A percentile compares a stretch with the other conserved stretches of the same genome.
Evolutionary conservation across 2,329 filamentous ascomycete species (phyloP).

Genomic region (Colletotrichum liriopes): DNA sequence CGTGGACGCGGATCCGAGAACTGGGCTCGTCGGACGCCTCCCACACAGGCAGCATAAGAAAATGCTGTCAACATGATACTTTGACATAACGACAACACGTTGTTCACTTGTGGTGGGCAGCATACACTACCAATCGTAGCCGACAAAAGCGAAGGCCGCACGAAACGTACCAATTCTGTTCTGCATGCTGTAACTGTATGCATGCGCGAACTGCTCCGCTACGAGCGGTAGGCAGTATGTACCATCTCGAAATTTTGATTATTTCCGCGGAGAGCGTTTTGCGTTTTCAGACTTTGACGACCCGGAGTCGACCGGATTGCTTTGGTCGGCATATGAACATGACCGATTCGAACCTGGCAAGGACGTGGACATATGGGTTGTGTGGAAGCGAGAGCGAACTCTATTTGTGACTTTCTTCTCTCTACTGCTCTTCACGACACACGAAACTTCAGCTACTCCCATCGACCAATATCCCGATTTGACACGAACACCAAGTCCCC

Average conservation of each 20-base stretch:
- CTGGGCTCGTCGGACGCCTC: slow-evolving; percentile 55
- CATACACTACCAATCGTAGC: slow-evolving; percentile 28
- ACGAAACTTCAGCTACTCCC: slow-evolving; percentile 1
- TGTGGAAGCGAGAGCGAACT: slow-evolving; percentile 31
- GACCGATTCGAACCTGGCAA: slow-evolving; percentile 7
- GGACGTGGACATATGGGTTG: slow-evolving; percentile 5
- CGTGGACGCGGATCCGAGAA: slow-evolving; percentile 58
- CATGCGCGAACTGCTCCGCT: slow-evolving; percentile 22
- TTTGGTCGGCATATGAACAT: slow-evolving; percentile 32
- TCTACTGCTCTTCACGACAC: slow-evolving; percentile 17
- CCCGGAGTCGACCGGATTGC: slow-evolving; percentile 7
- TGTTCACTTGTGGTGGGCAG: background rate
- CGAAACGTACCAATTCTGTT: slow-evolving; percentile 16
- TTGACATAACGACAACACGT: slow-evolving; percentile 1
- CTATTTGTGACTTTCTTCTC: slow-evolving; percentile 30
- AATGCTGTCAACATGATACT: background rate
- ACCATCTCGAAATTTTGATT: slow-evolving; percentile 24
- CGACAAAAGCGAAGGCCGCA: slow-evolving; percentile 17
- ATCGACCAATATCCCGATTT: background rate
- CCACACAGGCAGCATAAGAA: slow-evolving; percentile 39
- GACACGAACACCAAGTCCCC: background rate
- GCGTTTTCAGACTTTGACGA: slow-evolving; percentile 20
- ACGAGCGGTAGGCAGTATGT: slow-evolving; percentile 31
- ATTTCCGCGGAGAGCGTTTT: slow-evolving; percentile 28
- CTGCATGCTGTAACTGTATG: slow-evolving; percentile 6